Evolutionary conservation across 495 filamentous ascomycete species (phyloP).

Genomic region (Penicillium cosmopolitanum): DNA sequence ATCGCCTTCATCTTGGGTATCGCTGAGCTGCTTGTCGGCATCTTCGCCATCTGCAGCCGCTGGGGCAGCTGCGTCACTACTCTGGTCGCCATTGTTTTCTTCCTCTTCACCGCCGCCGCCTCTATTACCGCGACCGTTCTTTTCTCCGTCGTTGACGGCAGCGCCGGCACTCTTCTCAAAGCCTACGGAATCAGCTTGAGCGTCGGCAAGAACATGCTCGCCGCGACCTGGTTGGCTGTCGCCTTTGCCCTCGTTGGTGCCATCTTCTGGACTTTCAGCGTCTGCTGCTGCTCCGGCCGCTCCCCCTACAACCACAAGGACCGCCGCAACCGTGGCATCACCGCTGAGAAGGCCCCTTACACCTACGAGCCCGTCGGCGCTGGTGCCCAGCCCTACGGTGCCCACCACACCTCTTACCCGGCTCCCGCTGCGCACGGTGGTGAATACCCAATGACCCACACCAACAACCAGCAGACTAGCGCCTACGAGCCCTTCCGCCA

Average conservation of each 20-base stretch:
- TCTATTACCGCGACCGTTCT: conserved; percentile 62
- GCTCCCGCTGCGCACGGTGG: conserved; percentile 25
- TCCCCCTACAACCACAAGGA: conserved; percentile 50
- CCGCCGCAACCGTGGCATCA: conserved; percentile 32
- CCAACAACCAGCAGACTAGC: conserved; percentile 28
- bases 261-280: conserved; percentile 87
- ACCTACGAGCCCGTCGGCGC: conserved; percentile 53
- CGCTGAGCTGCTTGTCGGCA: conserved; percentile 68
- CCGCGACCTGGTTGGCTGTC: conserved; percentile 75
- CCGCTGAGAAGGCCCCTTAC: conserved; percentile 55
- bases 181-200: conserved; percentile 66
- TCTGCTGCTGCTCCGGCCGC: conserved; percentile 85
- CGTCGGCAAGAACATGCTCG: conserved; percentile 70
- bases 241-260: conserved; percentile 71
- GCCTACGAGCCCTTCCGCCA: conserved; percentile 54
- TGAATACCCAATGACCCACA: conserved; percentile 28
- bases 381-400: conserved; percentile 25
- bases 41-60: conserved; percentile 69
- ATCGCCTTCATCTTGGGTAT: conserved; percentile 72
- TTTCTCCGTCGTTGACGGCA: conserved; percentile 60
- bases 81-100: conserved; percentile 64
- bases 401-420: conserved; percentile 38
- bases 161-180: conserved; percentile 64
- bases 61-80: conserved; percentile 78
- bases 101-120: conserved; percentile 60